Base-by-base conservation (phyloP, 495 filamentous ascomycete species). In the Trichoderma orchidacearum region DNA sequence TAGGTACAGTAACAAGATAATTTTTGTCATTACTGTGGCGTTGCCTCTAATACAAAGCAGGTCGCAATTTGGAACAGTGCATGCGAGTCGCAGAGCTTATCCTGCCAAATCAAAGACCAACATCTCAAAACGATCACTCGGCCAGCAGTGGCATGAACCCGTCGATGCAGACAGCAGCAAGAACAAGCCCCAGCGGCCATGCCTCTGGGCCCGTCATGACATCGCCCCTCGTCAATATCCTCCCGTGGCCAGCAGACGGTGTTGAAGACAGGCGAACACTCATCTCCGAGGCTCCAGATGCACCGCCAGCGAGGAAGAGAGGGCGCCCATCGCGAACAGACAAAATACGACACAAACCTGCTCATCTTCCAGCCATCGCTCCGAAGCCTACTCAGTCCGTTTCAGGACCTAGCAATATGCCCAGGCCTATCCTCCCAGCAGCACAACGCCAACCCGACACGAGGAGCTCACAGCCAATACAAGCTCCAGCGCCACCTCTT, bases 1-100 rank as follows among this genome's bases (percentile, higher is more conserved):
- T 54, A 36, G 68, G 68, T 70, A 63, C 51, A 66, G 67, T 61
- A 57, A 54, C 52, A 48, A 30, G 56, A 58, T 54, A 38, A 53
- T 48, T 55, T 56, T 55, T 7, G 6, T 50, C 9, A 15, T 50
- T 8, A 7, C 23, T 9, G 5, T 18, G 7, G 5, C 31, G 30
- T n/a, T 53, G 51, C 27, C 23, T 15, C 53, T 55, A 55, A 55
- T 23, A 8, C 27, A 7, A 17, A 3, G 21, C 23, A 57, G 56
- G 56, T 29, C 56, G 56, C n/a, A 57, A 23, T 28, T 15, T 36
- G 5, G 23, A 51, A n/a, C 45, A 57, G 45, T 57, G 56, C 45
- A 34, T 34, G 34, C 18, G 35, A 48, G 56, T 50, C 18, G 29
- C 31, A 18, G n/a, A 57, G 8, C 17, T 3, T 12, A 31, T 50